Base-by-base conservation (phyloP, 177 flowering plant genomes). In the Tripterygium wilfordii region DNA sequence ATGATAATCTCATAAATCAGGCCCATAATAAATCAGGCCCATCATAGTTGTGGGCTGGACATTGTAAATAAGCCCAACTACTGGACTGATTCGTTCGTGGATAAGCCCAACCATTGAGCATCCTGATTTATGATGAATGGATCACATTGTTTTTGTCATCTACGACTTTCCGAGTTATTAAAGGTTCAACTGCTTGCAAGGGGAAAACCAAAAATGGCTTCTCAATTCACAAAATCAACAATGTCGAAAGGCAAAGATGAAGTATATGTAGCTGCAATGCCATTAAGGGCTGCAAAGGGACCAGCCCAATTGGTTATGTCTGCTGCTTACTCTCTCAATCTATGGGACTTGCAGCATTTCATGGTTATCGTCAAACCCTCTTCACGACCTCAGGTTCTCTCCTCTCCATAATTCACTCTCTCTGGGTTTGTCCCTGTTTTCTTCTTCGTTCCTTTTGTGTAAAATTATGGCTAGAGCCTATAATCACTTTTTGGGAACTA, bases 321-420 rank as follows among this genome's bases (percentile, higher is more conserved):
- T 12, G 42, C 83, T 17, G 77, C 87, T 54, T 79, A 69, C 66
- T 72, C 82, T 25, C 67, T 86, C 50, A 66, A 71, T 56, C 25
- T 77, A 10, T 75, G 88, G 86, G 72, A 84, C 58, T 57, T 86
- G 57, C 90, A 80, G 64, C 96, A 90, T 51, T 84, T 70, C 72
- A 68, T 84, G 83, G 88, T 90, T 64, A 65, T 90, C 62, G 44
- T 86, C 66, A 71, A 68, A 52, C 67, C 90, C 42, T 23, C 58
- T 33, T 58, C 77, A 25, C 42, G 75, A 20, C 64, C 61, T 32
- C 64, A 42, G 49, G 47, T 65, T 41, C 22, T n/a, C 18, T 45
- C 35, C 28, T 22, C 30, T 7, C n/a, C 3, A 14, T 44, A 5
- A 40, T 40, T 22, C 43, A 19, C 10, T 40, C 5, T 21, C 26